Conservation (phyloP, 208 protist genomes). For the Histomonas meleagridis region DNA sequence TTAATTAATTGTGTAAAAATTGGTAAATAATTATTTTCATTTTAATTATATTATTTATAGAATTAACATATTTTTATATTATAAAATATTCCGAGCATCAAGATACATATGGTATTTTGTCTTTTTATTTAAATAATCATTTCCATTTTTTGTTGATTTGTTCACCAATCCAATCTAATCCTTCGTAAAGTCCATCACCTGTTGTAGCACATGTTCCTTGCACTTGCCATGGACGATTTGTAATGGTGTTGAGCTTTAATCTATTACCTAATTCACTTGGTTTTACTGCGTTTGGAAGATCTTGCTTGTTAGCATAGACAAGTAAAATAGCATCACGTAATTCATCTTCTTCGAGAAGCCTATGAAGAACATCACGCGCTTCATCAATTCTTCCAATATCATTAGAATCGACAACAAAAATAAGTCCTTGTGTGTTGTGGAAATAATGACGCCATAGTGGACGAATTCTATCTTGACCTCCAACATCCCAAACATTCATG, state of each 20-base stretch:
- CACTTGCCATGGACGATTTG: constrained; percentile 76
- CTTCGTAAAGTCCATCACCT: constrained; percentile 84
- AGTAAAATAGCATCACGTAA: constrained; percentile 80
- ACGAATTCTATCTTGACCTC: constrained; percentile 82
- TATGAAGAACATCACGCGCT: constrained; percentile 58
- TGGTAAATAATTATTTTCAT: too few relatives aligned
- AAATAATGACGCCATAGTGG: constrained; percentile 86
- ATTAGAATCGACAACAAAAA: constrained; percentile 88
- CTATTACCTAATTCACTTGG: constrained; percentile 81
- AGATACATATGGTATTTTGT: too few relatives aligned
- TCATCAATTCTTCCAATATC: constrained; percentile 72
- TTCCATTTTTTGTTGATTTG: constrained; percentile 14
- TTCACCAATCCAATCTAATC: constrained; percentile 77
- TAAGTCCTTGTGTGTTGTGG: constrained; percentile 78
- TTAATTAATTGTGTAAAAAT: too few relatives aligned
- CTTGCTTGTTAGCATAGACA: constrained; percentile 96
- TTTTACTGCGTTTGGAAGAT: constrained; percentile 88
- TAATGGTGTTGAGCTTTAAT: constrained; percentile 72
- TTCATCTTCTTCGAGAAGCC: constrained; percentile 84
- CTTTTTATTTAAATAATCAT: too few relatives aligned
- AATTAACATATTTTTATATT: too few relatives aligned
- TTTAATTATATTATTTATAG: too few relatives aligned
- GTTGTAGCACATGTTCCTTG: constrained; percentile 78
- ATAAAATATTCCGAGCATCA: too few relatives aligned
- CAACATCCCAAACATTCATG: constrained; percentile 80